A percentile compares a stretch with the other conserved stretches of the same genome.
These are phyloP conservation scores for Hymenoscyphus infarciens DNA, from an alignment of 2,329 filamentous ascomycete genomes.

Conservation along the genomic window DNA sequence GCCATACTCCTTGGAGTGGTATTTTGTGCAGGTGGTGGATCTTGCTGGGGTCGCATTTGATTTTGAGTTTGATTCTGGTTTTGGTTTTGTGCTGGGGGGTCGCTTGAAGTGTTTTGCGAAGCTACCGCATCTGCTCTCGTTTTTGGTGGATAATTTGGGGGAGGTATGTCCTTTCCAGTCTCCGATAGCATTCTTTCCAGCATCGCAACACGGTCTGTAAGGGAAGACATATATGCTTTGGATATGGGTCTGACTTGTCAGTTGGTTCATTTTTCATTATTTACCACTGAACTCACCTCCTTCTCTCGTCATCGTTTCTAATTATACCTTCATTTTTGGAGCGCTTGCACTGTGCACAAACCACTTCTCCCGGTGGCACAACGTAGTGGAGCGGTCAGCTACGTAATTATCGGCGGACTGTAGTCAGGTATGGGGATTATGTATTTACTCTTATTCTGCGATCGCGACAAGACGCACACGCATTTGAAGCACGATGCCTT, in stretches of 20 bases:
- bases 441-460: slow-evolving; percentile 39
- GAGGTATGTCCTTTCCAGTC: slow-evolving; percentile 46
- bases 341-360: slow-evolving; percentile 51
- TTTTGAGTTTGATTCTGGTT: not conserved
- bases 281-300: slow-evolving; percentile 41
- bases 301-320: slow-evolving; percentile 54
- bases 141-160: slow-evolving; percentile 51
- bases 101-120: slow-evolving; percentile 28
- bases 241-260: slow-evolving; percentile 47
- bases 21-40: slow-evolving; percentile 10
- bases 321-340: slow-evolving; percentile 51
- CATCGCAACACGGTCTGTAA: slow-evolving; percentile 51
- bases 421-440: not conserved
- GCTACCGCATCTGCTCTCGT: slow-evolving; percentile 41
- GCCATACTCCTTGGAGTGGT: slow-evolving; percentile 20
- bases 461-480: slow-evolving; percentile 51
- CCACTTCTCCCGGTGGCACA: slow-evolving; percentile 47
- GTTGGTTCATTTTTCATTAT: slow-evolving; percentile 7
- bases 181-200: slow-evolving; percentile 51
- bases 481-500: slow-evolving; percentile 50
- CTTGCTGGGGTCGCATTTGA: not conserved
- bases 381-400: slow-evolving; percentile 41
- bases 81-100: not conserved
- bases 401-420: slow-evolving; percentile 28
- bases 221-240: slow-evolving; percentile 54